Base-by-base conservation (phyloP, 768 basidiomycete species). In the Pleurotus citrinopileatus region DNA sequence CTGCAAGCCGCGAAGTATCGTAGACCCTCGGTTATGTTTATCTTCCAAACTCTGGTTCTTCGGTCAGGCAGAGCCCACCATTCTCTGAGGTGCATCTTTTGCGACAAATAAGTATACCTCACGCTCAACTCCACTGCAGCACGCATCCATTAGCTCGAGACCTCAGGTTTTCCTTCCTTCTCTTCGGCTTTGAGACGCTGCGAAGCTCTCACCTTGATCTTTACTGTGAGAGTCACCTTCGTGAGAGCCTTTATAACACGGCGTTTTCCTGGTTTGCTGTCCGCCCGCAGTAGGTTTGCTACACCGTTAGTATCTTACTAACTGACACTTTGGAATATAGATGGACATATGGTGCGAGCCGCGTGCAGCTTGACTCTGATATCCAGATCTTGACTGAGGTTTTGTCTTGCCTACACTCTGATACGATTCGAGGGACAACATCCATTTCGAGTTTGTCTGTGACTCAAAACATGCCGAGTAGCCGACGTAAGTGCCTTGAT, bases 271-370 rank as follows among this genome's bases (percentile, higher is more conserved):
- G 96, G 97, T 99, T 98, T 70, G 74, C 87, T n/a, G 81, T 87
- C 44, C 81, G 89, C n/a, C 89, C 94, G 7, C 93, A 94, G 95
- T 97, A 67, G 69, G 91, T 62, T 13, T 7, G 12, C 29, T 13
- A 26, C 29, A 40, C 32, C 3, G 27, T 34, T 48, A 38, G n/a
- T 48, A 19, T 32, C 5, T 43, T 3, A 27, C 15, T 34, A 43
- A 48, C 22, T n/a, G 38, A 29, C 46, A 57, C 2, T 54, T 22
- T n/a, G 23, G 29, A 51, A 20, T n/a, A 1, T 61, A 98, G 95
- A 61, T 98, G 96, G 95, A 88, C 95, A 3, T 97, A 86, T 65
- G 97, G 96, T n/a, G 89, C 91, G 22, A 92, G 92, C 67, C 86
- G 93, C 2, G 84, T 93, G 4, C 94, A 98, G 70, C 75, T 98